Evolutionary conservation across 495 filamentous ascomycete genomes (phyloP).

Genomic region (Trichocladium uniseriatum): DNA sequence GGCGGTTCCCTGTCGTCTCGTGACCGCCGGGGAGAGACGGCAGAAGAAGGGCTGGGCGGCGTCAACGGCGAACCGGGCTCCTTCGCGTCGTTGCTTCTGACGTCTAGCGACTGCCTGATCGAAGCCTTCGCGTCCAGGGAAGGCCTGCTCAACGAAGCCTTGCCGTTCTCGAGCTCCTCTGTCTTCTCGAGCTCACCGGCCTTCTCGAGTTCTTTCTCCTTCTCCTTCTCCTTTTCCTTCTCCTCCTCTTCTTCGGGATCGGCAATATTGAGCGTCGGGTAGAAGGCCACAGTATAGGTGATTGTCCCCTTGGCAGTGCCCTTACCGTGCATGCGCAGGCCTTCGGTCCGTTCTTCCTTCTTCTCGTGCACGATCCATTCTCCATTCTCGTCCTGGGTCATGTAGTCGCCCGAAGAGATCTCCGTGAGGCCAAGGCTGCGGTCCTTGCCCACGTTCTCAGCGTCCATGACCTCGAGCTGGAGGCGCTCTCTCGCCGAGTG

Average conservation of each 20-base stretch:
- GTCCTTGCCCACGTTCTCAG: constrained; percentile 81
- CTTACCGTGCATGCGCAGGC: constrained; percentile 56
- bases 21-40: constrained; percentile 40
- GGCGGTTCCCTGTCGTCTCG: constrained; percentile 52
- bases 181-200: constrained; percentile 17
- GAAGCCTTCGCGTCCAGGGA: constrained; percentile 35
- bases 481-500: constrained; percentile 80
- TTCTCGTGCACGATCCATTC: constrained; percentile 74
- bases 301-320: constrained; percentile 68
- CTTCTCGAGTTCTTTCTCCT: constrained; percentile 23
- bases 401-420: constrained; percentile 66
- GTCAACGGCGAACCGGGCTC: constrained; percentile 23
- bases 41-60: constrained; percentile 28
- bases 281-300: constrained; percentile 82
- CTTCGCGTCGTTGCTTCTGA: constrained; percentile 11
- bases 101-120: constrained; percentile 23
- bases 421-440: constrained; percentile 74
- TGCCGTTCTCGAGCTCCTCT: constrained; percentile 16
- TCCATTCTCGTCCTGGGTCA: constrained; percentile 65
- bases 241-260: constrained; percentile 89
- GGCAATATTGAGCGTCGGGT: constrained; percentile 72
- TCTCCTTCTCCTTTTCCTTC: constrained; percentile 31
- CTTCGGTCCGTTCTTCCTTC: constrained; percentile 51
- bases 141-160: not conserved
- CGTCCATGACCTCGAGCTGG: constrained; percentile 90